These are phyloP conservation scores for Selenicereus undatus DNA, from an alignment of 148 eudicot species.

Conservation along the genomic window DNA sequence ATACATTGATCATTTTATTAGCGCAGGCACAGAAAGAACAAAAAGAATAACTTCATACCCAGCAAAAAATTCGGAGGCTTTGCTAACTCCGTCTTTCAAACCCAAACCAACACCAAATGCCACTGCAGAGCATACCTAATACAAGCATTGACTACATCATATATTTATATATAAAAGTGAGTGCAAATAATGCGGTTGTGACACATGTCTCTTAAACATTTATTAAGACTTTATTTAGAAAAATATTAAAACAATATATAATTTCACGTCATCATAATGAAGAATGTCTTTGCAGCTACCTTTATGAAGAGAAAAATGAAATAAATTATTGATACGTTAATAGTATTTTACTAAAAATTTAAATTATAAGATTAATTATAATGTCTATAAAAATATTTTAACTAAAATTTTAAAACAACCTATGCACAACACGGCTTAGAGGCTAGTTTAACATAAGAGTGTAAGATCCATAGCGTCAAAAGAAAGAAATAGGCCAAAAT, in stretches of 20 bases:
- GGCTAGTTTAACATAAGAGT: conserved; percentile 13
- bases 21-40: background rate
- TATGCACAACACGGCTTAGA: no score
- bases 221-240: no score
- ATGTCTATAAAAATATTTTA: no score
- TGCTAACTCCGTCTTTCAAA: conserved; percentile 75
- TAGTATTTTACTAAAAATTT: background rate
- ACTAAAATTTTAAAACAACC: no score
- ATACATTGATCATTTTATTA: background rate
- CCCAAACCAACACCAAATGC: conserved; percentile 90
- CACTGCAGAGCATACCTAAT: conserved; percentile 78
- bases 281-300: no score
- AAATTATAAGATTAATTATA: no score
- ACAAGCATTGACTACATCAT: conserved; percentile 27
- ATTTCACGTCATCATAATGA: background rate
- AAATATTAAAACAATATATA: no score
- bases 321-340: no score
- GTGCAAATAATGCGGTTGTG: no score
- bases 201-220: no score
- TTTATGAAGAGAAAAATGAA: no score
- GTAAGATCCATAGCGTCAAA: background rate
- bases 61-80: conserved; percentile 95
- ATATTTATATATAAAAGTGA: no score
- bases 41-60: conserved; percentile 52
- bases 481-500: conserved; percentile 1